Evolutionary conservation across 768 basidiomycete species (phyloP).

Genomic region (Auricularia sp.): DNA sequence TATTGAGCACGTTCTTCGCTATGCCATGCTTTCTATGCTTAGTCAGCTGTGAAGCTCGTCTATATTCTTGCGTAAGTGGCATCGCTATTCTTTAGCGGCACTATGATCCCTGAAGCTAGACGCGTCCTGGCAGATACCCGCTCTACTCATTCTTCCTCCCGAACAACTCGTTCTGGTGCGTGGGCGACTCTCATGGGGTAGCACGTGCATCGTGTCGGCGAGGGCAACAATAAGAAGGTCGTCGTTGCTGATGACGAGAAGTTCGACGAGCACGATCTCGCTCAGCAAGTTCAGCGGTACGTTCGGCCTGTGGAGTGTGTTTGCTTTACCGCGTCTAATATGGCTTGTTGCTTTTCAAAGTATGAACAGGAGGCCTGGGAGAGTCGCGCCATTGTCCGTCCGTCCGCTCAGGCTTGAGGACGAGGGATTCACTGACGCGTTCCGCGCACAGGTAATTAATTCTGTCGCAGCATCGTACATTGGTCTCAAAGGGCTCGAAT

Average conservation of each 20-base stretch:
- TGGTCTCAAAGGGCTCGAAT: slow-evolving; percentile 89
- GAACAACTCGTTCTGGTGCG: slow-evolving; percentile 95
- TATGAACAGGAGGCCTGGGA: slow-evolving; percentile 39
- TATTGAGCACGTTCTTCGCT: slow-evolving; percentile 45
- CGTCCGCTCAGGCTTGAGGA: too few relatives aligned
- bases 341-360: slow-evolving; percentile 15
- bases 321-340: neutral
- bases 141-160: slow-evolving; percentile 92
- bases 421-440: too few relatives aligned
- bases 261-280: slow-evolving; percentile 95
- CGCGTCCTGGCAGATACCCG: slow-evolving; percentile 52
- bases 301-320: slow-evolving; percentile 19
- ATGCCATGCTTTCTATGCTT: neutral
- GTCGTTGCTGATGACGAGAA: slow-evolving; percentile 90
- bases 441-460: slow-evolving; percentile 56
- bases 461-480: slow-evolving; percentile 91
- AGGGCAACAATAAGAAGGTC: slow-evolving; percentile 91
- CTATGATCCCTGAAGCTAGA: neutral
- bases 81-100: neutral
- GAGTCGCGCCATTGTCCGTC: slow-evolving; percentile 35
- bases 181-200: slow-evolving; percentile 97
- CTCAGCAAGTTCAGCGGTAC: slow-evolving; percentile 93
- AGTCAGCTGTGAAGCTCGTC: slow-evolving; percentile 38
- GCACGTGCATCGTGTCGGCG: slow-evolving; percentile 84
- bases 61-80: slow-evolving; percentile 76